Conservation (phyloP, 148 eudicot species). For the Persicaria tinctoria region DNA sequence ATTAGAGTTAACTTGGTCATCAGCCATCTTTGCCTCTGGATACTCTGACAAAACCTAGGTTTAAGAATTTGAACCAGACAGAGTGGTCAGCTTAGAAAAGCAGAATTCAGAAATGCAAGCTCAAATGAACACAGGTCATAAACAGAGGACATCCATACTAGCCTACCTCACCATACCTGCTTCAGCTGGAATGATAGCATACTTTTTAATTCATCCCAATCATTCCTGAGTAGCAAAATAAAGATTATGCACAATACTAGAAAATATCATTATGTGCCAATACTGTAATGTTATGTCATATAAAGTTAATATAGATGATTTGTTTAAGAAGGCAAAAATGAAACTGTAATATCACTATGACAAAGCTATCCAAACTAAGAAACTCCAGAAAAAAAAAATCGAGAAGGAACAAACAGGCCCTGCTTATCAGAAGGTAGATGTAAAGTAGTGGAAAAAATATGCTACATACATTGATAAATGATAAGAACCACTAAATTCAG, state of each 20-base stretch:
- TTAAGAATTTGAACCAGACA: constrained; percentile 11
- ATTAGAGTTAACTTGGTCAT: constrained; percentile 44
- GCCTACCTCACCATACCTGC: constrained; percentile 59
- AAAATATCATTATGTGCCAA: constrained; percentile 2
- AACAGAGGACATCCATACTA: constrained; percentile 21
- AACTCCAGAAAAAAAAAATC: neutral
- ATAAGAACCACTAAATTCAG: too few species aligned
- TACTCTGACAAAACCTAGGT: constrained; percentile 68
- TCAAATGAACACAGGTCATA: constrained; percentile 8
- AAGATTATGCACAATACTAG: constrained; percentile 9
- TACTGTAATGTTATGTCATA: neutral
- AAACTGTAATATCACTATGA: neutral
- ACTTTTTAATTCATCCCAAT: constrained; percentile 69
- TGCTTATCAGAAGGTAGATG: neutral
- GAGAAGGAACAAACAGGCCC: neutral
- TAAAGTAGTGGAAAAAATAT: neutral
- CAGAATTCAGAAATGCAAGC: neutral
- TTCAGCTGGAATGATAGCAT: constrained; percentile 59
- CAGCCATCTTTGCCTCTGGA: constrained; percentile 53
- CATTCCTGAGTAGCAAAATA: constrained; percentile 49
- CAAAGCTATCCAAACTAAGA: neutral
- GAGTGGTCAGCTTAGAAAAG: constrained; percentile 1
- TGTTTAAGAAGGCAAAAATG: neutral
- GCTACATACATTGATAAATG: neutral
- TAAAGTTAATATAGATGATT: neutral